Evolutionary conservation across 768 basidiomycete genomes (phyloP).

Genomic region (Tremella yokohamensis): DNA sequence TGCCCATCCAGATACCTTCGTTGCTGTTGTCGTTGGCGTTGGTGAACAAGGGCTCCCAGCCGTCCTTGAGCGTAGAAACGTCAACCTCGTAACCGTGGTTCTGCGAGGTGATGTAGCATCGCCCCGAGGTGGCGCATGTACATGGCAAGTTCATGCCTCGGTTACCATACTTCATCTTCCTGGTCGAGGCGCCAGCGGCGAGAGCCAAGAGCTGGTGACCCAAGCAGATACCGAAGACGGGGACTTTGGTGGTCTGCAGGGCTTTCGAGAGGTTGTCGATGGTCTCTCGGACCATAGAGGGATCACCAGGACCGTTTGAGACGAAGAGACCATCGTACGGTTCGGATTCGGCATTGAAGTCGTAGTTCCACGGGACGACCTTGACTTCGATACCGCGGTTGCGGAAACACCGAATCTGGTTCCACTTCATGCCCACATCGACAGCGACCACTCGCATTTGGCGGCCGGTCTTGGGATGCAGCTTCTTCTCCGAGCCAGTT

Average conservation of each 20-base stretch:
- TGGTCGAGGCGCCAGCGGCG: conserved; percentile 87
- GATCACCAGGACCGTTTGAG: conserved; percentile 97
- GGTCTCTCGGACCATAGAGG: conserved; percentile 72
- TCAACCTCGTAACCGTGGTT: conserved; percentile 99
- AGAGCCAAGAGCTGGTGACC: conserved; percentile 95
- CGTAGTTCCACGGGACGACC: conserved; percentile 95
- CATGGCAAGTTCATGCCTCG: conserved; percentile 99
- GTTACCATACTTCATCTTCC: conserved; percentile 99
- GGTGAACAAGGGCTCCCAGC: conserved; percentile 90
- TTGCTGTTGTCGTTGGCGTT: conserved; percentile 98
- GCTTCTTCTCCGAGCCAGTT: conserved; percentile 54
- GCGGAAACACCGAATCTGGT: conserved; percentile 95
- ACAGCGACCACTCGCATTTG: conserved; percentile 78
- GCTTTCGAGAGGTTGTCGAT: conserved; percentile 67
- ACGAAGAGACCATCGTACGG: conserved; percentile 93
- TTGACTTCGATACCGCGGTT: conserved; percentile 90
- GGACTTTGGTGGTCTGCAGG: conserved; percentile 57
- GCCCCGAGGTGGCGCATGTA: conserved; percentile 83
- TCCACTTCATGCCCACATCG: conserved; percentile 99
- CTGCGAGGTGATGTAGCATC: conserved; percentile 98
- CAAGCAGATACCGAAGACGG: conserved; percentile 97
- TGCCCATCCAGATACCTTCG: conserved; percentile 90
- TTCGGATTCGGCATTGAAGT: conserved; percentile 68
- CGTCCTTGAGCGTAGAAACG: conserved; percentile 65
- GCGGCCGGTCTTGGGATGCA: conserved; percentile 71